Percentiles rank a stretch among this genome's conserved stretches.
Conservation (phyloP, 202 grass and related monocot genomes). For the Saccharum hybrid region DNA sequence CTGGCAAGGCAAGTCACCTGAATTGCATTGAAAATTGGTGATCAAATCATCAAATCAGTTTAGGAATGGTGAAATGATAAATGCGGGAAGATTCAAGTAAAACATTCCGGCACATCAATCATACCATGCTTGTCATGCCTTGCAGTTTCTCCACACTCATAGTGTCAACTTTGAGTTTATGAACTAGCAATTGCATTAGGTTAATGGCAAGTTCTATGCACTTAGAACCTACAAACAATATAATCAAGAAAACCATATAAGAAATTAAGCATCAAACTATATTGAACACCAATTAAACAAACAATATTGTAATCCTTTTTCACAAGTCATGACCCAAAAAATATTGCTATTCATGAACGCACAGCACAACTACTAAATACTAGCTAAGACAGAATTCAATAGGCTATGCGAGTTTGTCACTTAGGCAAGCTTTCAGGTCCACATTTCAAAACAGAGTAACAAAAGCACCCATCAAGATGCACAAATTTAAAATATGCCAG, state of each 20-base stretch:
- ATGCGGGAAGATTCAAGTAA: background rate
- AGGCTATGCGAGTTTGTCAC: background rate
- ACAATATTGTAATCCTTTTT: constrained; percentile 2
- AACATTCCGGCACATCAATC: background rate
- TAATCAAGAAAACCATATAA: background rate
- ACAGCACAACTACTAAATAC: background rate
- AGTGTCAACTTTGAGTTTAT: constrained; percentile 61
- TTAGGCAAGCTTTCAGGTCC: too few relatives aligned
- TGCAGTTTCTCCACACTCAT: constrained; percentile 57
- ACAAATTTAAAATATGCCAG: background rate
- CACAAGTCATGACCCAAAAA: background rate
- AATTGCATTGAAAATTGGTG: constrained; percentile 43
- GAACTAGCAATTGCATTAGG: constrained; percentile 65
- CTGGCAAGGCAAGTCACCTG: constrained; percentile 79
- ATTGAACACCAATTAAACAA: constrained; percentile 16
- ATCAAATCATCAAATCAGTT: constrained; percentile 31
- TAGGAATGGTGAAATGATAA: constrained; percentile 21
- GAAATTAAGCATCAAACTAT: background rate
- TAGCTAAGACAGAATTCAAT: background rate
- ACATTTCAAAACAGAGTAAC: too few relatives aligned
- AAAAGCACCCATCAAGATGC: too few relatives aligned
- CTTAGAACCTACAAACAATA: constrained; percentile 64
- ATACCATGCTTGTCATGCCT: constrained; percentile 77
- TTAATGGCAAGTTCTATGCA: constrained; percentile 69
- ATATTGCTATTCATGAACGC: background rate